Evolutionary conservation across 805 yeast genomes (phyloP).

Genomic region (Komagataella kurtzmanii): DNA sequence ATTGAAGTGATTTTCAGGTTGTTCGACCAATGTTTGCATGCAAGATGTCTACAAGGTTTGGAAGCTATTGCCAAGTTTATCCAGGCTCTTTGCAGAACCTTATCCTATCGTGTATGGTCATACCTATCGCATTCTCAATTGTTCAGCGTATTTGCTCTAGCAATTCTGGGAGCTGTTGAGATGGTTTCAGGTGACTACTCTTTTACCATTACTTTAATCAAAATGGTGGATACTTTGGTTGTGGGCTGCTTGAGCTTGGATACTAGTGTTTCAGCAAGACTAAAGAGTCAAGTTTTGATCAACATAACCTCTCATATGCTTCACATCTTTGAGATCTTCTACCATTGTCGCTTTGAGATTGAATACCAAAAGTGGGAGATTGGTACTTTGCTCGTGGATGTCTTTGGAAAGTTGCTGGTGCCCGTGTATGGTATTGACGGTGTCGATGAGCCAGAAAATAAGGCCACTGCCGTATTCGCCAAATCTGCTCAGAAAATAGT

Average conservation of each 20-base stretch:
- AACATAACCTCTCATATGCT: constrained; percentile 42
- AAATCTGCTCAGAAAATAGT: constrained; percentile 36
- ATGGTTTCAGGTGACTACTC: constrained; percentile 51
- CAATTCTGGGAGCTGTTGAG: constrained; percentile 61
- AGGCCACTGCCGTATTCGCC: constrained; percentile 36
- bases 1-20: constrained; percentile 48
- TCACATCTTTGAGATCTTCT: constrained; percentile 63
- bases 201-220: constrained; percentile 49
- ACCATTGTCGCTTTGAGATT: constrained; percentile 51
- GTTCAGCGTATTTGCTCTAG: constrained; percentile 32
- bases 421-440: constrained; percentile 43
- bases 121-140: constrained; percentile 52
- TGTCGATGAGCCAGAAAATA: constrained; percentile 17
- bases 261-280: constrained; percentile 19
- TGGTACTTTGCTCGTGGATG: constrained; percentile 37
- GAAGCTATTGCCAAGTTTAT: constrained; percentile 36
- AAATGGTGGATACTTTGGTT: constrained; percentile 38
- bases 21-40: constrained; percentile 55
- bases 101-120: constrained; percentile 68
- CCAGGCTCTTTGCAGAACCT: constrained; percentile 26
- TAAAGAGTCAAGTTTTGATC: constrained; percentile 41
- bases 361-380: constrained; percentile 46
- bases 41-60: constrained; percentile 32
- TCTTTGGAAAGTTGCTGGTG: constrained; percentile 40
- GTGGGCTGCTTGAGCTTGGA: constrained; percentile 31